Percentiles rank a stretch among this genome's conserved stretches.
phyloP scores from a whole-genome alignment of 129 eudicot genomes.

The Chrysanthemum makinoi region DNA sequence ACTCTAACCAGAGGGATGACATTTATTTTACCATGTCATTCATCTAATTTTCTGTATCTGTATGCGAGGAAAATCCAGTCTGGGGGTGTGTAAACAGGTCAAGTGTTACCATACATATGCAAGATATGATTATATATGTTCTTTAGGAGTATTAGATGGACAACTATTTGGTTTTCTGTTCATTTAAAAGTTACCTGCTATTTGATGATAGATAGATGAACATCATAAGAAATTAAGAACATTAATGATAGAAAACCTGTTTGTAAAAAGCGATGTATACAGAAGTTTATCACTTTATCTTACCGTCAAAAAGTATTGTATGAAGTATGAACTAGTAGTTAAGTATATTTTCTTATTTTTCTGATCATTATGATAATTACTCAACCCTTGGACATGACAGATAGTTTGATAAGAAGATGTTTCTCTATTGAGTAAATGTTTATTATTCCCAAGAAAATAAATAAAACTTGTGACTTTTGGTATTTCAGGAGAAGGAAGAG shows the following conservation, averaged over 20 bases:
- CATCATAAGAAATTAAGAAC: background rate
- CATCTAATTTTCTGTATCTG: too few species aligned
- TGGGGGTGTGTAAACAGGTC: too few species aligned
- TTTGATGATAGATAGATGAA: background rate
- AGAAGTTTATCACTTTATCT: background rate
- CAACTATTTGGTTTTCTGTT: background rate
- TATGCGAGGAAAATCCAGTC: too few species aligned
- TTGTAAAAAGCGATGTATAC: background rate
- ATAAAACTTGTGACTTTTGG: slow-evolving; percentile 11
- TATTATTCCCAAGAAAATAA: too few species aligned
- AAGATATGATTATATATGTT: too few species aligned
- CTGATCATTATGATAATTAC: background rate
- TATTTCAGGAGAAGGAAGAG: slow-evolving; percentile 80
- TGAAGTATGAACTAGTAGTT: background rate
- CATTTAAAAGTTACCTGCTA: background rate
- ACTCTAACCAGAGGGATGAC: too few species aligned
- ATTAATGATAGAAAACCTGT: too few species aligned
- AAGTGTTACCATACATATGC: too few species aligned
- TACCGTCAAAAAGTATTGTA: background rate
- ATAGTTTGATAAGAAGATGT: background rate
- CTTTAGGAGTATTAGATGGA: too few species aligned
- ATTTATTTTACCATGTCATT: too few species aligned
- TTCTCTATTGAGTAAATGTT: too few species aligned
- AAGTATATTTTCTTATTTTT: background rate
- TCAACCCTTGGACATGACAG: too few species aligned